Evolutionary conservation across 1,284 basidiomycete species (phyloP), one percentile per base, ranked within the genome.

Genomic region (Cryptococcus sp.): DNA sequence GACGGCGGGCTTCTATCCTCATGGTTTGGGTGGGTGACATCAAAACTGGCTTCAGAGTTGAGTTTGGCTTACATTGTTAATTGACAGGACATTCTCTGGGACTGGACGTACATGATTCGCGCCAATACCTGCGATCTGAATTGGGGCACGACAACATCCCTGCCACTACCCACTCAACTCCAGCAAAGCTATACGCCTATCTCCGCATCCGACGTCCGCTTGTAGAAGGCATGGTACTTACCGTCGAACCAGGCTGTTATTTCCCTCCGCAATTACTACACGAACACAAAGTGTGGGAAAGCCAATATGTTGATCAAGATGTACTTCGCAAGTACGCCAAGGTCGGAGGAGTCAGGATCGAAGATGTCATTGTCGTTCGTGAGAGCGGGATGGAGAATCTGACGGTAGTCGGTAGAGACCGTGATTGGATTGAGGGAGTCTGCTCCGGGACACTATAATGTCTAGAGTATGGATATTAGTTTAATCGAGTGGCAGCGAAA

Each of bases 311-410:
- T 61, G 81, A 93, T 69, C 82, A 85, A 16, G 85, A 84, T 2
- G 83, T 88, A 13, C 80, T 95, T 57, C 83, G 84, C 72, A 79
- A 79, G 62, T 94, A 91, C 69, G 86, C 89, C 69, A 77, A 79
- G 45, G 87, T 94, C 22, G 93, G 92, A 17, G 93, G 92, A 0
- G 89, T 96, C 1, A 80, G 92, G 48, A 93, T 95, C 62, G 92
- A 96, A 74, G 93, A 95, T 74, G 91, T 89, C 17, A 84, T 94
- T 4, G 76, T 89, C 1, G 87, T 93, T 60, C 88, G 84, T 0
- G 76, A 81, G 54, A 79, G 78, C 5, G 86, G 86, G 3, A 84
- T 83, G 62, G 86, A 89, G 80, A 92, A 91, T 74, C 69, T 93
- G 63, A 93, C 91, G 0, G 87, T 84, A 3, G 89, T 91, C 4